These are phyloP conservation scores for Xylaria sp. DNA, from an alignment of 2,329 filamentous ascomycete species.

Conservation along the genomic window DNA sequence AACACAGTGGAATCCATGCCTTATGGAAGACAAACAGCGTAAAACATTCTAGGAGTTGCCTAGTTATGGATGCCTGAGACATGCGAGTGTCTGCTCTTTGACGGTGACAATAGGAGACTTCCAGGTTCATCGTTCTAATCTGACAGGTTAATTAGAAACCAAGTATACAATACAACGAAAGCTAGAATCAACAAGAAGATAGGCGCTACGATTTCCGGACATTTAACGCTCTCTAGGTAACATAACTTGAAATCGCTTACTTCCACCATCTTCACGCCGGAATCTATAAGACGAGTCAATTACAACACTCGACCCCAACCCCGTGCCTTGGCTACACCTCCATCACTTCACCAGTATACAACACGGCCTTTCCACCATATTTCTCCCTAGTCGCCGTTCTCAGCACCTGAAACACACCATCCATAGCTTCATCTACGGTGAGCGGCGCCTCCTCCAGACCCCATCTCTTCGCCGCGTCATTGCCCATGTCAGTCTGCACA, in stretches of 20 bases:
- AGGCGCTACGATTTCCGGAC: neutral
- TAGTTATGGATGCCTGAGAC: neutral
- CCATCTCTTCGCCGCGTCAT: conserved; percentile 46
- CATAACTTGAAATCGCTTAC: neutral
- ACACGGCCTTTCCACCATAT: conserved; percentile 36
- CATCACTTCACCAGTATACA: conserved; percentile 32
- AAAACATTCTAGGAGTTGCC: neutral
- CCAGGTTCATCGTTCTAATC: neutral
- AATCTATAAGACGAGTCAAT: neutral
- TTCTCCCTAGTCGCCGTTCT: conserved; percentile 33
- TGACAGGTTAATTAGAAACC: neutral
- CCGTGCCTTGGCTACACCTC: conserved; percentile 10
- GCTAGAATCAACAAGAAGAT: neutral
- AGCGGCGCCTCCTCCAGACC: conserved; percentile 50
- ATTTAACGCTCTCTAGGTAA: neutral
- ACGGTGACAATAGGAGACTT: neutral
- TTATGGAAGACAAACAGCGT: neutral
- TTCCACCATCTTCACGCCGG: too few relatives aligned
- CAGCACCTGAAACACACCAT: conserved; percentile 46
- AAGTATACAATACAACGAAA: neutral
- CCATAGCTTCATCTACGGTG: conserved; percentile 50
- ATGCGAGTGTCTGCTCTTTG: conserved; percentile 5
- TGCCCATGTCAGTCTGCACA: conserved; percentile 56
- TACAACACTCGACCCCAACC: neutral
- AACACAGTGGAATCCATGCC: neutral